A percentile compares a stretch with the other conserved stretches of the same genome.
Evolutionary conservation across 2,329 filamentous ascomycete genomes (phyloP).

Genomic region (Conoideocrella luteorostrata): DNA sequence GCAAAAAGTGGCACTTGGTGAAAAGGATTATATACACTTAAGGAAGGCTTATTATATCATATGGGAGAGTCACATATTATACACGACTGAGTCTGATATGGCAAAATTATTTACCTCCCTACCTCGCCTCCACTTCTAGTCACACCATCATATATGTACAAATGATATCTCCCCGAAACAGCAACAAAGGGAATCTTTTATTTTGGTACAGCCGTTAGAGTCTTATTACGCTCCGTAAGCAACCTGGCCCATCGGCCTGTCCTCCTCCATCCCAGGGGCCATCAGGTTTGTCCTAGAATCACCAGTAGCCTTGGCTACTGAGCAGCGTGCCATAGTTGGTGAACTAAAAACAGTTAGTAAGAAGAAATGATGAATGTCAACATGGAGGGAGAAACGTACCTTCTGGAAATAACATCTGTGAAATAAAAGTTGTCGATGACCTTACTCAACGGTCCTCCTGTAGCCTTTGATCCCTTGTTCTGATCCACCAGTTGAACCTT

Average conservation of each 20-base stretch:
- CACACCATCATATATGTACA: conserved; percentile 38
- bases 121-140: conserved; percentile 9
- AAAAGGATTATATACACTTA: no score
- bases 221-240: conserved; percentile 47
- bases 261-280: conserved; percentile 62
- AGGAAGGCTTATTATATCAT: no score
- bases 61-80: no score
- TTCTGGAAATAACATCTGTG: conserved; percentile 93
- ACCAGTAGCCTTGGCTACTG: conserved; percentile 78
- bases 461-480: conserved; percentile 80
- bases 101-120: conserved; percentile 17
- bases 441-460: conserved; percentile 69
- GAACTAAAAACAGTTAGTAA: conserved; percentile 51
- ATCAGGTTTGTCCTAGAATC: conserved; percentile 75
- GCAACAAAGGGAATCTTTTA: conserved; percentile 27
- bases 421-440: conserved; percentile 97
- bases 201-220: conserved; percentile 26
- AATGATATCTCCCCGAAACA: conserved; percentile 20
- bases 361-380: conserved; percentile 12
- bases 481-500: conserved; percentile 94
- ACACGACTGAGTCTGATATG: no score
- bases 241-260: conserved; percentile 55
- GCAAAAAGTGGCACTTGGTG: no score
- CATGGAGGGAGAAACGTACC: conserved; percentile 48
- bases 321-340: conserved; percentile 97